Evolutionary conservation across 805 yeast species (phyloP), one percentile per base, ranked within the genome.

Genomic region (Clavispora carvajalis): DNA sequence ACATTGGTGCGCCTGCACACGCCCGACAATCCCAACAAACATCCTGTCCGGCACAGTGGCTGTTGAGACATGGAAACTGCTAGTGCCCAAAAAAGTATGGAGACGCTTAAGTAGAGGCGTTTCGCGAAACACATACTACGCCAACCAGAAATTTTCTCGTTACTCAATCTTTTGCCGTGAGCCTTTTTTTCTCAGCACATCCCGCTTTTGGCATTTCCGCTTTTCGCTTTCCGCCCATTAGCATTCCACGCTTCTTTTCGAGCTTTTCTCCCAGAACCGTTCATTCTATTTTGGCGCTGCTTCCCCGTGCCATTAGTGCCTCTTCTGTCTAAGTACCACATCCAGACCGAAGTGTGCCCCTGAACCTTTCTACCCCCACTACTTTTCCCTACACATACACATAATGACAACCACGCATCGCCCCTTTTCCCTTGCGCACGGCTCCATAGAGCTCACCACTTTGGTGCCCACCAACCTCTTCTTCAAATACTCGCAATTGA

Each of bases 391-490:
- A n/a, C 23, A 22, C 23, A 18, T 33, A 21, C 7, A 19, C 22
- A 22, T 21, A 9, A 50, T 56, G 59, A 47, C 56, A 36, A 55
- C 60, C 34, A 47, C 64, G 26, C 68, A 62, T 46, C 65, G 98
- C 69, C 96, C 98, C 25, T 74, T 93, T 59, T 81, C 81, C 40
- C 74, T 93, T 54, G 67, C 81, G 44, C 95, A 88, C 58, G 97
- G 96, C 43, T 69, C 85, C 15, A 78, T 91, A 43, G 98, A 91
- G 70, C 88, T 89, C 62, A 83, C 91, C 16, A 70, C 91, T 39
- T 74, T 90, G 55, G 89, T 93, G 41, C 96, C 98, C 37, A 80
- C 93, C 29, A 77, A 80, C 41, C 73, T 82, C 40, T 84, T 85
- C 58, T 78, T 88, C 55, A 77, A 81, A 55, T 86, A 86, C 59